Percentiles rank a stretch among this genome's conserved stretches.
Conservation (phyloP, 1,284 basidiomycete genomes). For the Boletus semigastroideus region DNA sequence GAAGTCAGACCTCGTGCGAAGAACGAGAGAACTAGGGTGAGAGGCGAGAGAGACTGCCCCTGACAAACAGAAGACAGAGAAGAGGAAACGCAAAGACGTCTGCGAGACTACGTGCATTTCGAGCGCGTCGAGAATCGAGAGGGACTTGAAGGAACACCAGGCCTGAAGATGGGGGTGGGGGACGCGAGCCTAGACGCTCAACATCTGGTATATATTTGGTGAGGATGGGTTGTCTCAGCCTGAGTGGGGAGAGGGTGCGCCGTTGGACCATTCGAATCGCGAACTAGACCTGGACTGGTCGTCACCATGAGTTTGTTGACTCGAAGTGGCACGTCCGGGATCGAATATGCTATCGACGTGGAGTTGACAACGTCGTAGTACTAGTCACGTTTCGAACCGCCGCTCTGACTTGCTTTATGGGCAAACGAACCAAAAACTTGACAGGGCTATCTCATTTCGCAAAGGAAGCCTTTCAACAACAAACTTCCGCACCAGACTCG, state of each 20-base stretch:
- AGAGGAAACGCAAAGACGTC: constrained; percentile 12
- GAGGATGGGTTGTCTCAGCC: background rate
- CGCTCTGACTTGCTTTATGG: constrained; percentile 17
- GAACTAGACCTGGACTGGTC: background rate
- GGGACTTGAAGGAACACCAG: constrained; percentile 18
- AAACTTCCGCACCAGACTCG: constrained; percentile 8
- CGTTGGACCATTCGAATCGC: background rate
- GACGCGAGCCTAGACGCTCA: background rate
- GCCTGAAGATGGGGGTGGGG: background rate
- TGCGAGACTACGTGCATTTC: constrained; percentile 22
- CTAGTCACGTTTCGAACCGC: no score
- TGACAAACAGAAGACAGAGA: constrained; percentile 12
- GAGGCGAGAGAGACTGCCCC: constrained; percentile 20
- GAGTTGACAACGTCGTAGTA: background rate
- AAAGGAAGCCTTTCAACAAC: constrained; percentile 41
- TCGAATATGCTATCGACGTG: background rate
- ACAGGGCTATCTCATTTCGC: constrained; percentile 53
- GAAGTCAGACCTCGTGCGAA: constrained; percentile 4
- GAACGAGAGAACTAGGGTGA: constrained; percentile 1
- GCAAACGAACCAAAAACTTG: constrained; percentile 44
- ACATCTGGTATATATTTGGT: constrained; percentile 14
- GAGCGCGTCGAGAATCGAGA: constrained; percentile 10
- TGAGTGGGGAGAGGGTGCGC: background rate
- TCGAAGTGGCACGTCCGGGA: background rate
- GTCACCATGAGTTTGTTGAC: background rate